These are phyloP conservation scores for Cynara cardunculus DNA, from an alignment of 129 eudicot species.

Conservation along the genomic window DNA sequence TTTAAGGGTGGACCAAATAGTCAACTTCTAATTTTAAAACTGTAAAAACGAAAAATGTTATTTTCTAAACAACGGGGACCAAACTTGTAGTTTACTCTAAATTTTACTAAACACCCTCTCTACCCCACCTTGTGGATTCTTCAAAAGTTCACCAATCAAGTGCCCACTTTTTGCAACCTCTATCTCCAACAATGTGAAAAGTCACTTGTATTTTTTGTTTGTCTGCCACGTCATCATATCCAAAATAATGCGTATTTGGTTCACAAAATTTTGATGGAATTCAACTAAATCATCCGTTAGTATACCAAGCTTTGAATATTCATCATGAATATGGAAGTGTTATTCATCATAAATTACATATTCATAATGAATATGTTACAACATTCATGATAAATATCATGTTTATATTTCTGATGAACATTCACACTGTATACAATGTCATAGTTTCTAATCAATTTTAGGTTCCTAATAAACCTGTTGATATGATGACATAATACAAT, in stretches of 20 bases:
- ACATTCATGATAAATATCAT: too few species aligned
- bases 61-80: too few species aligned
- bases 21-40: too few species aligned
- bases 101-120: neutral
- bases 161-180: neutral
- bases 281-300: too few species aligned
- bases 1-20: too few species aligned
- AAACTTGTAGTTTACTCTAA: too few species aligned
- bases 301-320: too few species aligned
- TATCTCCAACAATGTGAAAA: neutral
- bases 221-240: neutral
- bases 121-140: neutral
- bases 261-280: neutral
- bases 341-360: neutral
- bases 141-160: neutral
- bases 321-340: neutral
- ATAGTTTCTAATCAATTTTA: neutral
- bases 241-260: neutral
- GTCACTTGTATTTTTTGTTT: neutral
- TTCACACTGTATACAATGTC: too few species aligned
- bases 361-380: neutral
- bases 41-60: too few species aligned
- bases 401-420: too few species aligned
- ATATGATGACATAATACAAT: neutral
- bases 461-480: too few species aligned